Conservation (phyloP, 2,329 filamentous ascomycete genomes). For the Chaetomium sp. region DNA sequence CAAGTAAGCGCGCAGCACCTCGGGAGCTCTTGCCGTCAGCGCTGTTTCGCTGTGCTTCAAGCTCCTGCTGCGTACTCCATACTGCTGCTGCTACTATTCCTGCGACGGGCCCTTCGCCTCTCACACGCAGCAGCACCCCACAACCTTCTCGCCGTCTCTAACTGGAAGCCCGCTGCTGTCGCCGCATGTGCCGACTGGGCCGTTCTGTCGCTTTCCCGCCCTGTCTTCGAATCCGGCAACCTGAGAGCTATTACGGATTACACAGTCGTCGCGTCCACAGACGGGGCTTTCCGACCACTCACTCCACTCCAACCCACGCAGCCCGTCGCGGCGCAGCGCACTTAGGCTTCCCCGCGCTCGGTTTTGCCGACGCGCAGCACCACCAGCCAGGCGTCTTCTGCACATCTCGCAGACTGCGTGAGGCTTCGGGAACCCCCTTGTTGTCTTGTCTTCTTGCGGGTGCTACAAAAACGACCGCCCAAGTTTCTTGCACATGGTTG, state of each 20-base stretch:
- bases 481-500: conserved; percentile 16
- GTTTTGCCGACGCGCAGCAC: conserved; percentile 18
- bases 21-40: conserved; percentile 7
- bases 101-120: neutral
- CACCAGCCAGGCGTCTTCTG: neutral
- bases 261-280: neutral
- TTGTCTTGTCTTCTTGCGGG: conserved; percentile 15
- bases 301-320: conserved; percentile 5
- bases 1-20: conserved; percentile 14
- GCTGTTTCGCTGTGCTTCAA: neutral
- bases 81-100: neutral
- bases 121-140: neutral
- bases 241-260: too few species aligned
- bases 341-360: conserved; percentile 8
- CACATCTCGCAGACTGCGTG: conserved; percentile 11
- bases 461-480: conserved; percentile 22
- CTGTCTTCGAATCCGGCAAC: neutral
- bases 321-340: conserved; percentile 5
- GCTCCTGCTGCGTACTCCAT: conserved; percentile 2
- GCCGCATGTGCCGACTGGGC: conserved; percentile 11
- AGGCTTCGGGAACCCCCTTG: conserved; percentile 4
- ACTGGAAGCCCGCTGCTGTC: conserved; percentile 8
- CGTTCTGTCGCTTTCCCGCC: conserved; percentile 10
- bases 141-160: neutral
- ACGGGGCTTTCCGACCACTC: neutral